Evolutionary conservation across 495 filamentous ascomycete species (phyloP).

Genomic region (Immersiella caudata): DNA sequence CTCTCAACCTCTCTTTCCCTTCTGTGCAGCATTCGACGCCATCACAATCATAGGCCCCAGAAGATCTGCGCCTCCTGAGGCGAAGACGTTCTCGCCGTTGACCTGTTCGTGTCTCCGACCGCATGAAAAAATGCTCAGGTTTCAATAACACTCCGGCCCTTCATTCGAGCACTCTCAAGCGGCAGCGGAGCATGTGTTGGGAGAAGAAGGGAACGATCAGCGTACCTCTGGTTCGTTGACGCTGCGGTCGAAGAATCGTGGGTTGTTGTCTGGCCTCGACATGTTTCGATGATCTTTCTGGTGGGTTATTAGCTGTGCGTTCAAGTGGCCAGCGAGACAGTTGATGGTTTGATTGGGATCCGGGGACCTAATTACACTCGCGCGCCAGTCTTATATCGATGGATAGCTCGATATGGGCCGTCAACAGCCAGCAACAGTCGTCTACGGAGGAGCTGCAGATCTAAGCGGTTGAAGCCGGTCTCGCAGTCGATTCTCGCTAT

Average conservation of each 20-base stretch:
- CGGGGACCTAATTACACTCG: not conserved
- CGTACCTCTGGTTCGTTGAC: not conserved
- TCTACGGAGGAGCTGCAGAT: not conserved
- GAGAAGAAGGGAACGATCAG: not conserved
- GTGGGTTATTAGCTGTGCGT: not conserved
- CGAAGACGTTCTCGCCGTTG: not conserved
- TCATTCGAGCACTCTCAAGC: not conserved
- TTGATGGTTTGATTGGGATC: not conserved
- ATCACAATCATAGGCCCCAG: not conserved
- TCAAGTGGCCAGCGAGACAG: not conserved
- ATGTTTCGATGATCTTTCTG: not conserved
- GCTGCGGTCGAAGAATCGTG: not conserved
- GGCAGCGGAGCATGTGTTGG: not conserved
- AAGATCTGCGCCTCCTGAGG: not conserved
- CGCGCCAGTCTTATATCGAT: not conserved
- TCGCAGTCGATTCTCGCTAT: not conserved
- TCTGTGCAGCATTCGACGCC: not conserved
- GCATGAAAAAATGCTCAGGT: not conserved
- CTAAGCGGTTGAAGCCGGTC: not conserved
- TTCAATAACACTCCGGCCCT: not conserved
- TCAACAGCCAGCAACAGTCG: not conserved
- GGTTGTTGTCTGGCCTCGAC: not conserved
- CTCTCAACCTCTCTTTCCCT: not conserved
- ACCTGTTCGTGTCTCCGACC: not conserved
- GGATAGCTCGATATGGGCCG: not conserved